Evolutionary conservation across 768 basidiomycete species (phyloP), one percentile per base, ranked within the genome.

Genomic region (Tubosaeta sp.): DNA sequence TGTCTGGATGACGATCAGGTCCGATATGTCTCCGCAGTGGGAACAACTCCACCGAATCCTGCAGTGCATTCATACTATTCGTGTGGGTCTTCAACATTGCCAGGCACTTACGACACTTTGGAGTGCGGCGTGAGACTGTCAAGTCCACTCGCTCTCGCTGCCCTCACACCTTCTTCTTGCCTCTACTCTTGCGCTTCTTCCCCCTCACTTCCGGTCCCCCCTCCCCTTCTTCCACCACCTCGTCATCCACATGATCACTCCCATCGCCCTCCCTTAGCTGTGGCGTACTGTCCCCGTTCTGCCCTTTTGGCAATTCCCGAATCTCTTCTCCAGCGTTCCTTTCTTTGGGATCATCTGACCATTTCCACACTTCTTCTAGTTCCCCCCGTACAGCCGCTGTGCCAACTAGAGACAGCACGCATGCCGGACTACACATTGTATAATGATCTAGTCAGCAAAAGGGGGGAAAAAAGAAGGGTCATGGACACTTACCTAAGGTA

Each of bases 401-500:
- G 11, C 76, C 55, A 13, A 83, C 53, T 60, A 93, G 86, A 8
- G 88, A 81, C 46, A 84, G 54, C 8, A 93, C 85, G 67, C 91
- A 89, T 2, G 84, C 85, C 29, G 90, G 91, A 63, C 86, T 88
- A 50, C 25, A 55, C 43, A 35, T 51, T 31, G 25, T 43, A 37
- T 9, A 31, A 25, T 22, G 22, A 43, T 37, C 35, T 12, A 31
- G 14, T 55, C 43, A 61, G 29, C 25, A 39, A 6, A 29, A 8
- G 16, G 16, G 19, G 9, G 3, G 34, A 22, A 14, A 8, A 26
- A 13, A 8, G 27, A 34, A 10, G n/a, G 38, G n/a, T 52, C 22
- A 46, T 46, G n/a, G 27, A 29, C 37, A 14, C 80, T 63, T 60
- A 88, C 88, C 87, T 88, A 56, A 99, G 78, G 70, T 97, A 99